phyloP scores from a whole-genome alignment of 495 filamentous ascomycete species.

The Pyronema omphalodes region DNA sequence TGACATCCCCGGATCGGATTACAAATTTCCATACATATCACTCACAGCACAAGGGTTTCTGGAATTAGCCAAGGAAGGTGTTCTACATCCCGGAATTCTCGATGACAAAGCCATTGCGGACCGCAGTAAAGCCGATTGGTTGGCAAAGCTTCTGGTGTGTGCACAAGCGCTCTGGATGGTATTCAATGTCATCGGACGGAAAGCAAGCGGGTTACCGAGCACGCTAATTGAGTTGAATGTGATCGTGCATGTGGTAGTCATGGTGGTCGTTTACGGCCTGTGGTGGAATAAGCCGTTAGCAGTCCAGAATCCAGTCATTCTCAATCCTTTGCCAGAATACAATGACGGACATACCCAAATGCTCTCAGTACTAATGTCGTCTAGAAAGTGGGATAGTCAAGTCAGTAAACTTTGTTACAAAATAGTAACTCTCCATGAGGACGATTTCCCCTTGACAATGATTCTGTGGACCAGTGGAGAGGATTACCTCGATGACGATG shows the following conservation, averaged over 20 bases:
- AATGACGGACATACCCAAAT: no score
- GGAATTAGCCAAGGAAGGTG: neutral
- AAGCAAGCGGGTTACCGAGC: conserved; percentile 17
- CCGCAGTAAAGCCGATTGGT: neutral
- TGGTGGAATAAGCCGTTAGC: conserved; percentile 31
- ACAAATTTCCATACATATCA: neutral
- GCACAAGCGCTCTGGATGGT: neutral
- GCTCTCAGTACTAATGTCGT: no score
- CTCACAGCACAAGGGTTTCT: neutral
- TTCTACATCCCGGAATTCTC: neutral
- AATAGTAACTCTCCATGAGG: no score
- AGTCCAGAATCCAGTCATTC: conserved; percentile 6
- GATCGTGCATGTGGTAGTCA: conserved; percentile 27
- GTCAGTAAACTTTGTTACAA: no score
- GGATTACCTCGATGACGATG: no score
- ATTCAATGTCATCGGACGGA: conserved; percentile 4
- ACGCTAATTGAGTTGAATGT: conserved; percentile 30
- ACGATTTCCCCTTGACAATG: no score
- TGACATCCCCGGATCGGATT: no score
- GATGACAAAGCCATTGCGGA: neutral
- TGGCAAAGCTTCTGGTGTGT: conserved; percentile 2
- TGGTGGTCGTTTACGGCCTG: conserved; percentile 27
- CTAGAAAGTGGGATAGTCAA: no score
- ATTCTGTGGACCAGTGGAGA: no score
- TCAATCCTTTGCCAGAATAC: neutral